Conservation (phyloP, 345 rosid species). For the Pistacia atlantica region DNA sequence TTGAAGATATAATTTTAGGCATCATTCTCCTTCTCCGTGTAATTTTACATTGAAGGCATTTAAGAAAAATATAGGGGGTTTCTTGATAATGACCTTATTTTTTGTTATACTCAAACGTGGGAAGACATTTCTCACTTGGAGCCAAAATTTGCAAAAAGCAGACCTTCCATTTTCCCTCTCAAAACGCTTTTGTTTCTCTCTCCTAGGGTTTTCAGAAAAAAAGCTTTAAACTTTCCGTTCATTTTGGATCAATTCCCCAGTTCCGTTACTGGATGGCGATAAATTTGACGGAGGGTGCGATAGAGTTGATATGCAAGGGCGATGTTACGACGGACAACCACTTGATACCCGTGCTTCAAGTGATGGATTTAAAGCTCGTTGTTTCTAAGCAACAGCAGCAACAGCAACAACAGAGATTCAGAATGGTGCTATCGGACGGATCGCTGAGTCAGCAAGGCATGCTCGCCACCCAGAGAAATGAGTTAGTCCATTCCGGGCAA, state of each 20-base stretch:
- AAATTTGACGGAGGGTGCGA: constrained; percentile 65
- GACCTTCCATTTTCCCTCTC: constrained; percentile 1
- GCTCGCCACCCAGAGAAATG: constrained; percentile 64
- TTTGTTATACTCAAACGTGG: not conserved
- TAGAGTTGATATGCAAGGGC: constrained; percentile 47
- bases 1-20: too few species aligned
- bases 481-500: constrained; percentile 45
- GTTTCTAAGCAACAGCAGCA: constrained; percentile 48
- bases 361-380: constrained; percentile 66
- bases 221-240: not conserved
- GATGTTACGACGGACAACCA: constrained; percentile 48
- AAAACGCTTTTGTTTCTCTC: not conserved
- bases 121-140: not conserved
- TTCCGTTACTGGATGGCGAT: constrained; percentile 29
- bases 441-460: constrained; percentile 57
- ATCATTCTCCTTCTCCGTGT: too few species aligned
- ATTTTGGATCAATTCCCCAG: not conserved
- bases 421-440: constrained; percentile 72
- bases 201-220: constrained; percentile 4
- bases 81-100: too few species aligned
- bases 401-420: constrained; percentile 43
- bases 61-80: too few species aligned
- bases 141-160: not conserved
- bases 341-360: constrained; percentile 67
- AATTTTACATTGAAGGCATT: too few species aligned